Conservation (phyloP, 768 basidiomycete species). For the Gyrodon lividus region DNA sequence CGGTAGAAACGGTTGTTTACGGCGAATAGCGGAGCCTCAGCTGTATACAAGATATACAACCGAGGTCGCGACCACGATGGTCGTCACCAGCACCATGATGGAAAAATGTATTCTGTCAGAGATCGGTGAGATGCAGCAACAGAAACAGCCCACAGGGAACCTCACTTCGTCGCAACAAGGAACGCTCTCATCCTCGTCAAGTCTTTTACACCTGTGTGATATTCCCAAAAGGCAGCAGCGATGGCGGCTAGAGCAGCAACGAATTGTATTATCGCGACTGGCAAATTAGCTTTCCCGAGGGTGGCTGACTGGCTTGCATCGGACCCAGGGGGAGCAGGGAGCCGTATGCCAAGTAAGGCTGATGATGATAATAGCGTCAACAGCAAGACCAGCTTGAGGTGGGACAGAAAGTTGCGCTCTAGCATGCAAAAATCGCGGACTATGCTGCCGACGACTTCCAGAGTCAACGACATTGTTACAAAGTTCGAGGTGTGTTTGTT, state of each 20-base stretch:
- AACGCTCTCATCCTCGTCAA: conserved; percentile 60
- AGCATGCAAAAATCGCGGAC: conserved; percentile 81
- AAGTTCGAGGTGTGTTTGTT: not conserved
- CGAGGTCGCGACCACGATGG: conserved; percentile 50
- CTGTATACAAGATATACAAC: conserved; percentile 45
- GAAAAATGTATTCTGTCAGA: conserved; percentile 48
- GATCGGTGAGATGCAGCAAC: not conserved
- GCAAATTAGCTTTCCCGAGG: conserved; percentile 35
- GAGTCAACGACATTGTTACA: conserved; percentile 20
- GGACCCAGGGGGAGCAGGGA: conserved; percentile 40
- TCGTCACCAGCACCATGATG: conserved; percentile 49
- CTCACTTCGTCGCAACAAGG: conserved; percentile 53
- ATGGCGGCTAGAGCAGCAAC: conserved; percentile 53
- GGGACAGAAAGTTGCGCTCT: conserved; percentile 70
- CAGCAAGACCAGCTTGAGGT: conserved; percentile 64
- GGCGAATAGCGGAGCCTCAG: not conserved
- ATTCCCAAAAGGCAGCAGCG: conserved; percentile 64
- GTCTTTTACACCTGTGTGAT: conserved; percentile 55
- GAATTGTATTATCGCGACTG: conserved; percentile 54
- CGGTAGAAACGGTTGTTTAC: not conserved
- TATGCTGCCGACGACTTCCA: conserved; percentile 53
- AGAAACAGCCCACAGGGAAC: conserved; percentile 15
- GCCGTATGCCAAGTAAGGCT: conserved; percentile 57
- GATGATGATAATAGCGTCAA: conserved; percentile 64
- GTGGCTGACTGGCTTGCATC: conserved; percentile 20